Evolutionary conservation across 495 filamentous ascomycete species (phyloP).

Genomic region (Neurospora sp.): DNA sequence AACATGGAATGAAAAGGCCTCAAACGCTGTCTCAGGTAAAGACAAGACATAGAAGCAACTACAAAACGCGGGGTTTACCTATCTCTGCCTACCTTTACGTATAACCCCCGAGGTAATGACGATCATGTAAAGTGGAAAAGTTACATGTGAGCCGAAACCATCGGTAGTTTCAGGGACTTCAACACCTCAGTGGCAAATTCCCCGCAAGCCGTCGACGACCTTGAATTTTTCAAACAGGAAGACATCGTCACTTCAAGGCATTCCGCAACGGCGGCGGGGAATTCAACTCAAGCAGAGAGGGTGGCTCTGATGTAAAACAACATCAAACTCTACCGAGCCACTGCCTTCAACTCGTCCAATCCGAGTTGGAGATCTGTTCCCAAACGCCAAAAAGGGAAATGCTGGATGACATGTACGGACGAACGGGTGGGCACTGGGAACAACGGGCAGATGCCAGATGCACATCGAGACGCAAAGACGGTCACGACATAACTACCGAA

Average conservation of each 20-base stretch:
- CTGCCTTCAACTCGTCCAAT: not conserved
- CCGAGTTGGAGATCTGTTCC: not conserved
- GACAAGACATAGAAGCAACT: not conserved
- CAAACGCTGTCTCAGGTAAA: not conserved
- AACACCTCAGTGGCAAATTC: not conserved
- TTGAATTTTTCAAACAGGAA: not conserved
- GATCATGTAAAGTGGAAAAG: not conserved
- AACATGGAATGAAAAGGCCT: not conserved
- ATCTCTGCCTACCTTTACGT: not conserved
- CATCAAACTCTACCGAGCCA: not conserved
- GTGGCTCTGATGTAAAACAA: not conserved
- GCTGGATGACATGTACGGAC: not conserved
- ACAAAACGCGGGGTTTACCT: not conserved
- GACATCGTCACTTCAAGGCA: not conserved
- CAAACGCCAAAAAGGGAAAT: not conserved
- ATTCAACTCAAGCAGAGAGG: not conserved
- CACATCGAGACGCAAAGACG: not conserved
- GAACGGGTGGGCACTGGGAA: not conserved
- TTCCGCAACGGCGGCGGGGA: not conserved
- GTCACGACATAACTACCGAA: not conserved
- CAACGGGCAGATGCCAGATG: not conserved
- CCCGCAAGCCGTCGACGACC: not conserved
- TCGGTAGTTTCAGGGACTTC: not conserved
- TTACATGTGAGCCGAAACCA: not conserved
- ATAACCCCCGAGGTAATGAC: not conserved